These are phyloP conservation scores for Hirsutella minnesotensis DNA, from an alignment of 2,329 filamentous ascomycete genomes.

Conservation along the genomic window DNA sequence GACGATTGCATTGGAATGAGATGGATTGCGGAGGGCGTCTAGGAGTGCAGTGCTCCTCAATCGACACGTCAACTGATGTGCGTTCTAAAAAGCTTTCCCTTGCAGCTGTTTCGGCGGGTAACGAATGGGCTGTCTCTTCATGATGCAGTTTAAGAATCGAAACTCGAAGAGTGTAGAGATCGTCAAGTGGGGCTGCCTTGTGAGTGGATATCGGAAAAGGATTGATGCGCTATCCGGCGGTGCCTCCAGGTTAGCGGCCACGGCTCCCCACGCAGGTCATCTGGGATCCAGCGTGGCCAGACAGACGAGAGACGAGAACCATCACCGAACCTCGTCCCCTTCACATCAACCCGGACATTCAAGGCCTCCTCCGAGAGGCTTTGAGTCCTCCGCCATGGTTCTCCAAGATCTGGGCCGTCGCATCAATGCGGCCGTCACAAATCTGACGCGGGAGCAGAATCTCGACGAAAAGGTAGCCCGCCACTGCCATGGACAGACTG, in stretches of 20 bases:
- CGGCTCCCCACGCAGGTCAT: neutral
- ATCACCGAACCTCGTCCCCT: neutral
- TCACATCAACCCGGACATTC: neutral
- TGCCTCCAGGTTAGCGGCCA: neutral
- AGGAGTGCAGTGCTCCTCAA: too few relatives aligned
- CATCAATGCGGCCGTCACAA: slow-evolving; percentile 92
- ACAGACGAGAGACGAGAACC: neutral
- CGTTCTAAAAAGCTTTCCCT: too few relatives aligned
- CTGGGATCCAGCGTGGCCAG: neutral
- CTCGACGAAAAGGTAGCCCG: slow-evolving; percentile 78
- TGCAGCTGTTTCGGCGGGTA: too few relatives aligned
- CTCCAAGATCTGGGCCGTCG: slow-evolving; percentile 97
- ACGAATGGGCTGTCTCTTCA: too few relatives aligned
- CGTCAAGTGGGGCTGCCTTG: too few relatives aligned
- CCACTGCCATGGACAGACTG: too few relatives aligned
- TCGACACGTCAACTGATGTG: too few relatives aligned
- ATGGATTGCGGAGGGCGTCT: too few relatives aligned
- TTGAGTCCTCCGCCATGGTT: slow-evolving; percentile 54
- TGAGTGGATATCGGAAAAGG: neutral
- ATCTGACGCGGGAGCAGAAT: slow-evolving; percentile 83
- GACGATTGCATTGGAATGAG: too few relatives aligned
- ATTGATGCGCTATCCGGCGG: neutral
- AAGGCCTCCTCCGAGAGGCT: neutral
- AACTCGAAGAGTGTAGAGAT: too few relatives aligned
- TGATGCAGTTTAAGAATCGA: too few relatives aligned